Evolutionary conservation across 345 rosid genomes (phyloP), one percentile per base, ranked within the genome.

Genomic region (Citrus inodora): DNA sequence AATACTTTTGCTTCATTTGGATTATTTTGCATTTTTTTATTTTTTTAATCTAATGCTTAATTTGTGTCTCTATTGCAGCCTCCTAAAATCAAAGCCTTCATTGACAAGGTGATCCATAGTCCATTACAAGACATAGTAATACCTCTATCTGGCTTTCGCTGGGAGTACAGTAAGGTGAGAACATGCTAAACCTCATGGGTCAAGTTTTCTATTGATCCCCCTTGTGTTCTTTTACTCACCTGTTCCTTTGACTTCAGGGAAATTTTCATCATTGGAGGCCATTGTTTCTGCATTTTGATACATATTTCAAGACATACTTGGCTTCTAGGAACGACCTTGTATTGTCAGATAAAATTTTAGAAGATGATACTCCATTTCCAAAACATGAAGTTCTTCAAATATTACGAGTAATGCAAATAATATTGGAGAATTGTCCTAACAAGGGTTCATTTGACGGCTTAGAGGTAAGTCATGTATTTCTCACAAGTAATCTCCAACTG

Each of bases 201-300:
- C 7, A 28, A 22, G 51, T 77, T 66, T 25, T 48, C 62, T 65
- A 16, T 33, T 19, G 56, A 70, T 48, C 27, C 38, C 24, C 19
- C 22, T 56, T 11, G 24, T 64, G 25, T 70, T 67, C 75, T 73
- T 58, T 71, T 5, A 69, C 88, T 87, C 80, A 85, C 72, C 30
- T 24, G 22, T 66, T 73, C 68, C 28, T 76, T 85, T 83, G 46
- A 67, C 65, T 82, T 38, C 91, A 95, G 99, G 99, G 99, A 21
- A 95, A 90, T 83, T 93, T 93, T 83, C 96, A 93, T 89, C 98
- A 95, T 85, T 95, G 99, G 99, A 91, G 96, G 85, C 97, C 94
- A 2, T 72, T 95, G 81, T 93, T 95, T 89, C 89, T 91, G 75
- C 98, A 93, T 85, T 95, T 95, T 79, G 99, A 93, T 77, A 87